Base-by-base conservation (phyloP, 2,329 filamentous ascomycete genomes). In the Lasiodiplodia theobromae region DNA sequence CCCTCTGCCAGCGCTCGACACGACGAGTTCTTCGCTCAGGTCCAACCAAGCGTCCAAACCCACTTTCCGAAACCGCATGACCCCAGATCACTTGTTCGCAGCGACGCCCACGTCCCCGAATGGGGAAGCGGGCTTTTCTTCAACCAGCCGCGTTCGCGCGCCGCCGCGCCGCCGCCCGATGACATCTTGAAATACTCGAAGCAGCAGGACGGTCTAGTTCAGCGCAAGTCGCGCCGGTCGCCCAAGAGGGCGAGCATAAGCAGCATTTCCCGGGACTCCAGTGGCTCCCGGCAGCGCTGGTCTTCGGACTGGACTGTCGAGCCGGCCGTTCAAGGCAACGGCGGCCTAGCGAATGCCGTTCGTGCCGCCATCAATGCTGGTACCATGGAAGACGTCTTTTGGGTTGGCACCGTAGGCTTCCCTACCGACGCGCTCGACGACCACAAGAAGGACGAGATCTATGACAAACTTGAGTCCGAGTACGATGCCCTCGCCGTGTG, bases 351-450 rank as follows among this genome's bases (percentile, higher is more conserved):
- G 74, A 97, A 97, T 77, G 95, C 95, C 4, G 89, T 96, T 40
- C 89, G 92, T 71, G 93, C 93, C 18, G 91, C 92, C 2, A 85
- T 88, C 18, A 87, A 92, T 57, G 88, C 90, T 67, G 91, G 89
- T 23, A 86, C 87, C 70, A 82, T 93, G 11, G 85, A 87, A 23
- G 92, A 97, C 67, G 91, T 93, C 76, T 91, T 90, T n/a, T 97
- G 92, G 90, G 91, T 98, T 4, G 95, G 95, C 66, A 96, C 94
- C 0, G 82, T 98, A 53, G 96, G 95, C 23, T 97, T 97, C 88
- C 94, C 95, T 0, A 97, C 93, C 0, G 95, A 98, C 79, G 91
- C 90, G 8, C 85, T 98, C 28, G 86, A 91, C 47, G 88, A 90
- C 52, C 88, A 90, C 73, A 89, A 92, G 75, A 95, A 92, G 77